Evolutionary conservation across 331 rosid species (phyloP).

Genomic region (Pyrus hybrid): DNA sequence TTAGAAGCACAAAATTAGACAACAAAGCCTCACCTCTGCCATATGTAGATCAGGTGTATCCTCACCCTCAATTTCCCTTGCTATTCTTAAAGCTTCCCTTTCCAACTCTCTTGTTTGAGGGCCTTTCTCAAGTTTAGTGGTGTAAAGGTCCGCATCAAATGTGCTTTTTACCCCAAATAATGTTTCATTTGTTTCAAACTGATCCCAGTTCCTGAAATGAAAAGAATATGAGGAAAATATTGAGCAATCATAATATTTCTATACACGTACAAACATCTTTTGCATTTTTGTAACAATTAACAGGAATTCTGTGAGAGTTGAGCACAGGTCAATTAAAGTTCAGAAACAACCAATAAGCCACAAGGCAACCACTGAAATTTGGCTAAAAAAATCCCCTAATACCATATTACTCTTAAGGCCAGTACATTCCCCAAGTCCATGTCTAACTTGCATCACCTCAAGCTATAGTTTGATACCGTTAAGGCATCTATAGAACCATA

Average conservation of each 20-base stretch:
- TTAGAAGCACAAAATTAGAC: background rate
- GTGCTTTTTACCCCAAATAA: slow-evolving; percentile 92
- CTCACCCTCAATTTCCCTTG: slow-evolving; percentile 93
- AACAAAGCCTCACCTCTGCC: slow-evolving; percentile 67
- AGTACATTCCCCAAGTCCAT: background rate
- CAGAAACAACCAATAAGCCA: background rate
- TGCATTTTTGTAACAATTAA: background rate
- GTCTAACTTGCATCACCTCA: background rate
- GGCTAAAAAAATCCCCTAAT: background rate
- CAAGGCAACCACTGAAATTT: background rate
- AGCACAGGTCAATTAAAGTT: background rate
- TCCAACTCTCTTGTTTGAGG: slow-evolving; percentile 71
- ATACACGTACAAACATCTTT: background rate
- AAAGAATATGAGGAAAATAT: slow-evolving; percentile 1
- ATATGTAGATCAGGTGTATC: slow-evolving; percentile 88
- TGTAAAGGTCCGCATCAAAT: slow-evolving; percentile 80
- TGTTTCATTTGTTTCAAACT: slow-evolving; percentile 74
- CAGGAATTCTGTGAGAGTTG: background rate
- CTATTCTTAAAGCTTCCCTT: slow-evolving; percentile 71
- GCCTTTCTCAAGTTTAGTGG: slow-evolving; percentile 86
- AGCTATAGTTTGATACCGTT: background rate
- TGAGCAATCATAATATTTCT: background rate
- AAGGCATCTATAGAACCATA: background rate
- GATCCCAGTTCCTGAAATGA: slow-evolving; percentile 72
- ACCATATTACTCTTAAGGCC: background rate